Evolutionary conservation across 208 protist species (phyloP).

Genomic region (Acanthamoeba royreba): DNA sequence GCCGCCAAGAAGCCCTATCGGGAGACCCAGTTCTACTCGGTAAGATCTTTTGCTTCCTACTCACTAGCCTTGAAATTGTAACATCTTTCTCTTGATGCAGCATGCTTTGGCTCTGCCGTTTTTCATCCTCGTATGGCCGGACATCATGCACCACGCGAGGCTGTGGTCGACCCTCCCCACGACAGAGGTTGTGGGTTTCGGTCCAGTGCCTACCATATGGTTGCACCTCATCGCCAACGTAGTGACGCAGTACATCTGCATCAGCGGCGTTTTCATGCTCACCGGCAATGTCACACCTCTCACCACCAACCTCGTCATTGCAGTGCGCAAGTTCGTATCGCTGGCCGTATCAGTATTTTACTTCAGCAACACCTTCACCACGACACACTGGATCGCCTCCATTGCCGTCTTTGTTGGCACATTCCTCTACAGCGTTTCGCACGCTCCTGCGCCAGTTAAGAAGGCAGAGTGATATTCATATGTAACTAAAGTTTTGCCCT

Average conservation of each 20-base stretch:
- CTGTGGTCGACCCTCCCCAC: background rate
- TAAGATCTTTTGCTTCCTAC: too few species aligned
- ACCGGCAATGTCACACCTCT: background rate
- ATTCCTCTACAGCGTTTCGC: constrained; percentile 18
- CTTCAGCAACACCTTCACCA: constrained; percentile 33
- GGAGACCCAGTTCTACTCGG: constrained; percentile 13
- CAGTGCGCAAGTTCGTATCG: constrained; percentile 2
- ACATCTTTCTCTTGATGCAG: background rate
- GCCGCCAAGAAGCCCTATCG: constrained; percentile 2
- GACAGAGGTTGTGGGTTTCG: background rate
- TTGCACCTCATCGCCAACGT: background rate
- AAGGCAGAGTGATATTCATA: background rate
- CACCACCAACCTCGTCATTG: background rate
- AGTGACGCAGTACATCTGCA: constrained; percentile 46
- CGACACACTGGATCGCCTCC: background rate
- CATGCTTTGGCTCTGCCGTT: constrained; percentile 1
- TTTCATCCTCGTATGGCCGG: background rate
- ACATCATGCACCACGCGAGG: background rate
- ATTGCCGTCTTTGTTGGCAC: constrained; percentile 22
- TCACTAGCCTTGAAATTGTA: too few species aligned
- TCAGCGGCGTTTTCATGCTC: constrained; percentile 44
- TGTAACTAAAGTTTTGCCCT: too few species aligned
- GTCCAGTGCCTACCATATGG: background rate
- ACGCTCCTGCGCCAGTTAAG: background rate
- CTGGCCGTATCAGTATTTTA: constrained; percentile 4